A percentile compares a stretch with the other conserved stretches of the same genome.
Conservation (phyloP, 176 grass and related monocot species). For the Echinochloa phyllopogon region DNA sequence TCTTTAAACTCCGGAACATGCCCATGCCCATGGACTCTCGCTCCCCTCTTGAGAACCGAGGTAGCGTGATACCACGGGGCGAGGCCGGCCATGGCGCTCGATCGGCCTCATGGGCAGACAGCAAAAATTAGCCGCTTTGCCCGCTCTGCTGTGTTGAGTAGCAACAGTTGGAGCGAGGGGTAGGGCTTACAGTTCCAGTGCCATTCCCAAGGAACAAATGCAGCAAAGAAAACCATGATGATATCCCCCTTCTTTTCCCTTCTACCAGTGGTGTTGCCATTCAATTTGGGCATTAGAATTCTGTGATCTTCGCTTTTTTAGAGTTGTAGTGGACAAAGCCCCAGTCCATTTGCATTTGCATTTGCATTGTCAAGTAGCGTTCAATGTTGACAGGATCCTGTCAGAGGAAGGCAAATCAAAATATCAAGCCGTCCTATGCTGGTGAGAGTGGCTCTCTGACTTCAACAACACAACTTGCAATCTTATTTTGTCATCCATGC, state of each 20-base stretch:
- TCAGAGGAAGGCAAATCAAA: neutral
- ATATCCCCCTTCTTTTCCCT: neutral
- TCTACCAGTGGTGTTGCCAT: neutral
- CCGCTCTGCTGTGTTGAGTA: constrained; percentile 41
- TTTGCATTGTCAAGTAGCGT: neutral
- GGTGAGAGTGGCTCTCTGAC: neutral
- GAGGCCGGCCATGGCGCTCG: constrained; percentile 30
- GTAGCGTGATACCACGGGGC: constrained; percentile 39
- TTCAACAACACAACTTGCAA: neutral
- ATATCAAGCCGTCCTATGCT: neutral
- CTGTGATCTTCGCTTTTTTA: neutral
- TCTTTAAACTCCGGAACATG: neutral
- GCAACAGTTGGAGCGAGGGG: constrained; percentile 42
- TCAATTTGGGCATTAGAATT: neutral
- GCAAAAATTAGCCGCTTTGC: constrained; percentile 10
- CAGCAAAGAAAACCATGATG: neutral
- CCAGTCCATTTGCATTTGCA: neutral
- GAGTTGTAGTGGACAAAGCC: neutral
- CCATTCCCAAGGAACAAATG: neutral
- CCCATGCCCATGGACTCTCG: constrained; percentile 49
- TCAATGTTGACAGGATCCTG: neutral
- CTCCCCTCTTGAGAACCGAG: constrained; percentile 44
- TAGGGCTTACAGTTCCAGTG: constrained; percentile 20
- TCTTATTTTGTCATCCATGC: neutral
- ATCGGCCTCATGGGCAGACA: constrained; percentile 43